Evolutionary conservation across 768 basidiomycete species (phyloP).

Genomic region (Podaxis sp.): DNA sequence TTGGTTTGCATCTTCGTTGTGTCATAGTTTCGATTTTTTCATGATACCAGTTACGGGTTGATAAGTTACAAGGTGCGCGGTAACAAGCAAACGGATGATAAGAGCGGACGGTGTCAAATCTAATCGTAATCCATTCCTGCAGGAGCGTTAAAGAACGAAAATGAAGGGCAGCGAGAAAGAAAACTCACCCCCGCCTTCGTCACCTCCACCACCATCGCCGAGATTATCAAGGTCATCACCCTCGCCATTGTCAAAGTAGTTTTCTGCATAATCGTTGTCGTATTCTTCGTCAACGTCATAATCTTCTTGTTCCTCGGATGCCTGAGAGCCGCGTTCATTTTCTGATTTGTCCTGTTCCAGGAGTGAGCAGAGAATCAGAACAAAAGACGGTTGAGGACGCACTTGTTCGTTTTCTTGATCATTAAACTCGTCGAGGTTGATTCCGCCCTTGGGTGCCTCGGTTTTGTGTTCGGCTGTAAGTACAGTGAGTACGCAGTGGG

Average conservation of each 20-base stretch:
- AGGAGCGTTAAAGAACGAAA: background rate
- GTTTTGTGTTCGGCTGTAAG: slow-evolving; percentile 15
- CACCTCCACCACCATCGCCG: slow-evolving; percentile 67
- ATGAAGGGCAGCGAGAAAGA: too few relatives aligned
- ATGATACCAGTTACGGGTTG: background rate
- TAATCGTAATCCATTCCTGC: slow-evolving; percentile 15
- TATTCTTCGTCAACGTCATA: slow-evolving; percentile 90
- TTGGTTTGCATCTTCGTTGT: background rate
- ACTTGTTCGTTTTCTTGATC: slow-evolving; percentile 64
- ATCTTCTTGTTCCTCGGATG: slow-evolving; percentile 64
- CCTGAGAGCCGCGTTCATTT: slow-evolving; percentile 63
- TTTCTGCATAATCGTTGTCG: slow-evolving; percentile 87
- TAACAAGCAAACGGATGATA: background rate
- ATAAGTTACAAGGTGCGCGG: background rate
- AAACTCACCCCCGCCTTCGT: slow-evolving; percentile 47
- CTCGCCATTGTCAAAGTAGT: slow-evolving; percentile 90
- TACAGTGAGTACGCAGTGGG: too few relatives aligned
- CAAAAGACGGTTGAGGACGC: background rate
- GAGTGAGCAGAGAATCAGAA: background rate
- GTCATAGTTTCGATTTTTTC: slow-evolving; percentile 1
- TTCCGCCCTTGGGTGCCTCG: slow-evolving; percentile 27
- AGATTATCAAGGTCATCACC: slow-evolving; percentile 76
- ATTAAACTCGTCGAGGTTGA: slow-evolving; percentile 65
- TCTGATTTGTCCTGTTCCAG: slow-evolving; percentile 58
- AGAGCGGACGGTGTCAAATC: too few relatives aligned